Evolutionary conservation across 2,329 filamentous ascomycete species (phyloP).

Genomic region (Cladosporium sp.): DNA sequence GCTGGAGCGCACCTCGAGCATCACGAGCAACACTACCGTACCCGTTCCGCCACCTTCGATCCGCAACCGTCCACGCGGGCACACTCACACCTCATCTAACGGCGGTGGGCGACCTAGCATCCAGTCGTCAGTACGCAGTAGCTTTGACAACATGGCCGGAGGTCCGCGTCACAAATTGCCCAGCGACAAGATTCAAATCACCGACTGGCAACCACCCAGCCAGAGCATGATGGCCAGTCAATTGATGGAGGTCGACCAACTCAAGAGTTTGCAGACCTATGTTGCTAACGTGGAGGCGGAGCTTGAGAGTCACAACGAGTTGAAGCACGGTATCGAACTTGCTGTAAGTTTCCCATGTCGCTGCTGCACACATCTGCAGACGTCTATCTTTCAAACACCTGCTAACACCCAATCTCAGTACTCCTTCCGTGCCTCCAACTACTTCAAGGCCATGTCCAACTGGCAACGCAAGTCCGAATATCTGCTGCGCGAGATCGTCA

Average conservation of each 20-base stretch:
- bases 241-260: constrained; percentile 74
- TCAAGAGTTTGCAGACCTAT: constrained; percentile 69
- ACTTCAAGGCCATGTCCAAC: constrained; percentile 81
- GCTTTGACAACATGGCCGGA: constrained; percentile 50
- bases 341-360: constrained; percentile 51
- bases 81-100: constrained; percentile 24
- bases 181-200: constrained; percentile 77
- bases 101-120: constrained; percentile 29
- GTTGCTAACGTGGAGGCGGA: constrained; percentile 84
- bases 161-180: constrained; percentile 64
- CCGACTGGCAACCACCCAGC: constrained; percentile 83
- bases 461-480: constrained; percentile 97
- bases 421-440: constrained; percentile 76
- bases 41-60: constrained; percentile 25
- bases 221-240: constrained; percentile 86
- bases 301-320: constrained; percentile 78
- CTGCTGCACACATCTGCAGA: too few relatives aligned
- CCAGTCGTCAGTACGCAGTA: constrained; percentile 54
- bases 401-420: constrained; percentile 49
- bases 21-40: constrained; percentile 7
- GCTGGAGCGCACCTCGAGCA: constrained; percentile 27
- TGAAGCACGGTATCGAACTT: constrained; percentile 80
- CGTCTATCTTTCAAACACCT: neutral
- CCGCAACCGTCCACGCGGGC: constrained; percentile 18
- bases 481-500: constrained; percentile 88